phyloP scores from a whole-genome alignment of 2,329 filamentous ascomycete genomes.

The Blastomyces parvus region DNA sequence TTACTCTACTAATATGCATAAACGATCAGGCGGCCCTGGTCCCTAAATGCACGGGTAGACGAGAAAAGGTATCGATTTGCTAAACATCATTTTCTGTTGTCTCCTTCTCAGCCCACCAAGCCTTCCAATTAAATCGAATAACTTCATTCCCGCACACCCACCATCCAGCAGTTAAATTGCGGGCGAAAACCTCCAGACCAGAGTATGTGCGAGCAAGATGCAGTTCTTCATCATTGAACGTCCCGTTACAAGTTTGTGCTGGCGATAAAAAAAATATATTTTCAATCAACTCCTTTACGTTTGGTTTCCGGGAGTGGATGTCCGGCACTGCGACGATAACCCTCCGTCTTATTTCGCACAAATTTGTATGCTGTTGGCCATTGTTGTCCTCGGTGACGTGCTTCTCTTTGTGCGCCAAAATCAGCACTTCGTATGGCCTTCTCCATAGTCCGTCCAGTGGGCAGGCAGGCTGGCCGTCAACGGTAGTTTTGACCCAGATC shows the following conservation, averaged over 20 bases:
- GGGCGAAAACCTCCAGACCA: conserved; percentile 52
- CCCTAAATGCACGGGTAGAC: not conserved
- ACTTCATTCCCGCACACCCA: conserved; percentile 55
- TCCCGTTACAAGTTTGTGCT: not conserved
- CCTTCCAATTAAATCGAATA: conserved; percentile 49
- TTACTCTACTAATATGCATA: not conserved
- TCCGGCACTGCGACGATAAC: conserved; percentile 53
- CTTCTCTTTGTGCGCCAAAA: conserved; percentile 33
- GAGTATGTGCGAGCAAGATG: conserved; percentile 30
- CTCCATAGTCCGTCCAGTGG: conserved; percentile 46
- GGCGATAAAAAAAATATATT: conserved; percentile 30
- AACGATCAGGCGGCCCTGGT: not conserved
- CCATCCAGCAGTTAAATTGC: conserved; percentile 52
- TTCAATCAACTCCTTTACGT: conserved; percentile 48
- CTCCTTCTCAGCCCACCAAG: conserved; percentile 39
- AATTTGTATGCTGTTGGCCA: conserved; percentile 11
- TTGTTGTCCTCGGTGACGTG: conserved; percentile 17
- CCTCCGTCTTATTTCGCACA: conserved; percentile 33
- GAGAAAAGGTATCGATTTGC: not conserved
- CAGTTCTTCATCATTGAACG: not conserved
- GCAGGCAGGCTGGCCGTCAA: conserved; percentile 43
- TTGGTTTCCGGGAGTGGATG: conserved; percentile 56
- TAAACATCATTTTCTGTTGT: not conserved
- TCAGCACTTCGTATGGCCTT: conserved; percentile 53
- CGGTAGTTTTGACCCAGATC: conserved; percentile 55